phyloP scores from a whole-genome alignment of 73 alveolate species.

The Paramecium primaurelia region DNA sequence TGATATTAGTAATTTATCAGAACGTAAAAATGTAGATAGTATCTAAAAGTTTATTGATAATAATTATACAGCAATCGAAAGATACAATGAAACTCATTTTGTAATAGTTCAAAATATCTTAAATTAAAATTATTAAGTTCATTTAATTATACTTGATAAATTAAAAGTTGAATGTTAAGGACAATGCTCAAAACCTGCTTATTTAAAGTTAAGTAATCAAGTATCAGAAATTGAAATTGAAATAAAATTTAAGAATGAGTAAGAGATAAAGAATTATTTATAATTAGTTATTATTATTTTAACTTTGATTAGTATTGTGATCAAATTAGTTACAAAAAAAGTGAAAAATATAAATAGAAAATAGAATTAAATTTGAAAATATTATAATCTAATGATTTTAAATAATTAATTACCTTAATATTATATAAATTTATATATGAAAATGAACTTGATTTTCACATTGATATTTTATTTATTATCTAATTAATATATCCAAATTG shows the following conservation, averaged over 20 bases:
- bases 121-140: background rate
- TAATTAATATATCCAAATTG: too few species aligned
- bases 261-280: background rate
- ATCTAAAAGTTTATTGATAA: background rate
- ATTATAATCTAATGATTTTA: background rate
- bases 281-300: background rate
- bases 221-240: background rate
- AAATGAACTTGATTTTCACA: too few species aligned
- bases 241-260: background rate
- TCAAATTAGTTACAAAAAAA: background rate
- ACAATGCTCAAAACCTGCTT: background rate
- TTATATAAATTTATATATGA: too few species aligned
- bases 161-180: background rate
- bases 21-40: background rate
- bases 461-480: too few species aligned
- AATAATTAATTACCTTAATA: background rate
- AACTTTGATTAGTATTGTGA: background rate
- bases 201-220: background rate
- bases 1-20: background rate
- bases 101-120: background rate
- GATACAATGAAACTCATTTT: background rate
- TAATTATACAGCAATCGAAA: background rate
- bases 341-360: background rate
- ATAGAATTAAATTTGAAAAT: background rate
- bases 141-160: background rate